These are phyloP conservation scores for Pseudogymnoascus sp. DNA, from an alignment of 2,329 filamentous ascomycete genomes.

Conservation along the genomic window DNA sequence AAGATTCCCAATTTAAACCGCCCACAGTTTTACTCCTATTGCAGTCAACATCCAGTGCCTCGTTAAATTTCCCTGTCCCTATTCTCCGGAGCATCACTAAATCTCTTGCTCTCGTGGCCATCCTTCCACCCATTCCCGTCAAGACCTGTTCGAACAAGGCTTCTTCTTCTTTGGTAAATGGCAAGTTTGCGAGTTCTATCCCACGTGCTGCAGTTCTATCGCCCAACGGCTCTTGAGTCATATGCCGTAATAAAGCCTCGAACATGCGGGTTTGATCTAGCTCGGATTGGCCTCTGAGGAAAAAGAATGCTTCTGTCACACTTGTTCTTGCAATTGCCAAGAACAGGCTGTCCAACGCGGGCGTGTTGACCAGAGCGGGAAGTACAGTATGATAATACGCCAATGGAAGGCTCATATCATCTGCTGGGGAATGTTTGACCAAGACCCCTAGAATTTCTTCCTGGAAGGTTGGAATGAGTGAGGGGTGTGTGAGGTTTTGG, in stretches of 20 bases:
- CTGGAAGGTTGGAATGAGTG: conserved; percentile 69
- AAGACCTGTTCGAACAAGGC: conserved; percentile 64
- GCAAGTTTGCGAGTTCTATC: conserved; percentile 62
- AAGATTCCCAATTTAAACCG: conserved; percentile 25
- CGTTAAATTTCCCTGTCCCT: conserved; percentile 51
- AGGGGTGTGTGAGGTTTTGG: conserved; percentile 69
- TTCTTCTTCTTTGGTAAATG: conserved; percentile 63
- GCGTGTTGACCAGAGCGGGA: conserved; percentile 57
- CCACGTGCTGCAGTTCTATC: conserved; percentile 45
- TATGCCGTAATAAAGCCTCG: conserved; percentile 52
- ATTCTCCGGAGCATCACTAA: conserved; percentile 67
- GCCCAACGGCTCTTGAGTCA: conserved; percentile 37
- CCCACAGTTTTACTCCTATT: conserved; percentile 20
- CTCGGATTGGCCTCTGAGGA: conserved; percentile 56
- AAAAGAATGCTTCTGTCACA: conserved; percentile 65
- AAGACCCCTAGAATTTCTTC: conserved; percentile 71
- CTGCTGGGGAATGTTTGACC: conserved; percentile 48
- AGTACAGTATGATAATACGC: conserved; percentile 72
- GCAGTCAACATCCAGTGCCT: conserved; percentile 38
- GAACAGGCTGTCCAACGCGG: conserved; percentile 59
- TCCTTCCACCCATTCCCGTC: conserved; percentile 53
- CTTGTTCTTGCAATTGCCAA: conserved; percentile 57
- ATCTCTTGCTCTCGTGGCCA: conserved; percentile 57
- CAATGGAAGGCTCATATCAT: conserved; percentile 57
- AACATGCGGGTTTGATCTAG: conserved; percentile 56